Evolutionary conservation across 2,329 filamentous ascomycete species (phyloP), one percentile per base, ranked within the genome.

Genomic region (Fusarium nisikadoi): DNA sequence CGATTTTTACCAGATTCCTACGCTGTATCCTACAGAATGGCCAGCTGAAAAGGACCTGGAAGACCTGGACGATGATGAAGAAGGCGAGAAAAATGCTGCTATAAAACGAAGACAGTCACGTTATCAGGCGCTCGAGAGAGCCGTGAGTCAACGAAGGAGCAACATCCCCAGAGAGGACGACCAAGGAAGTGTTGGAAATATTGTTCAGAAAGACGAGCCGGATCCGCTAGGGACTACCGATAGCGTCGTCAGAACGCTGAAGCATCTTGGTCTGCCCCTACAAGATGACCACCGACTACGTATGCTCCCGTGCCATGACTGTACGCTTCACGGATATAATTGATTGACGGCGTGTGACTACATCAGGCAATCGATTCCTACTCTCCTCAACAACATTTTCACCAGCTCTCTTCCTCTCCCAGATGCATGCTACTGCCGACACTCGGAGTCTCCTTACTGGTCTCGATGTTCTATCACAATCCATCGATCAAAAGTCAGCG

Each of bases 401-500:
- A 2, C 96, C 96, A 4, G 90, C 93, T 6, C 85, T 97, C 12
- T 99, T 98, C 81, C 88, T 99, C 17, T 96, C 95, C 1, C 94
- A 98, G 80, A 92, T 97, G 72, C 97, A 99, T 81, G 91, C 93
- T 66, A 89, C 91, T 52, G 95, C 93, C 60, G 94, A 95, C 61
- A 97, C 95, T 2, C 89, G 94, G 75, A 90, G 91, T 49, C 86
- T 99, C 3, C 86, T 97, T 17, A 86, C 89, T 53, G 97, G 96
- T 6, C 88, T 99, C 25, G 93, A 97, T 74, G 91, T 93, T 65
- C 89, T 99, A 25, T 96, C 94, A 23, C 89, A 90, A 69, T 98
- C 95, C 2, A 99, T 99, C 77, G 96, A 98, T 78, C 94, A 98
- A 83, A 99, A 99, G 82, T 98, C 95, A 0, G 96, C 95, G 0